A percentile compares a stretch with the other conserved stretches of the same genome.
Evolutionary conservation across 768 basidiomycete genomes (phyloP).

Genomic region (Leccinum pellstonianum): DNA sequence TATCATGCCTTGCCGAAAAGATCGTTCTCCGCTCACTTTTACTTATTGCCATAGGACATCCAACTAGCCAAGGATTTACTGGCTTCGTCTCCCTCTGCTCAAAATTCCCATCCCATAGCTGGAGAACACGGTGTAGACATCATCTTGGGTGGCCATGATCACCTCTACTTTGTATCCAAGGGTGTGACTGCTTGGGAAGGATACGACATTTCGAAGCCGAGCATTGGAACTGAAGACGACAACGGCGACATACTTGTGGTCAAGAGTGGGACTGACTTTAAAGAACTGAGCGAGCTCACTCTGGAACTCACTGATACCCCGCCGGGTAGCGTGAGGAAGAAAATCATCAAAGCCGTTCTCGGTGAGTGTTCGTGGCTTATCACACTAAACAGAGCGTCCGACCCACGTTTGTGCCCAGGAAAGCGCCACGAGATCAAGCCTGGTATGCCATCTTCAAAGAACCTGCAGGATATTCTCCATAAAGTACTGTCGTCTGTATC

Average conservation of each 20-base stretch:
- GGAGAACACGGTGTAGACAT: conserved; percentile 76
- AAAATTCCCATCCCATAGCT: conserved; percentile 41
- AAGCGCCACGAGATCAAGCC: conserved; percentile 65
- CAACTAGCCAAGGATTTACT: conserved; percentile 60
- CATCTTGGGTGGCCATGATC: conserved; percentile 87
- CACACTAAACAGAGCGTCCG: neutral
- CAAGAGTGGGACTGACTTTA: conserved; percentile 90
- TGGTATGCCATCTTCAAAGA: conserved; percentile 51
- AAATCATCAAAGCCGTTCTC: conserved; percentile 58
- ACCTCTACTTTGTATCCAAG: conserved; percentile 71
- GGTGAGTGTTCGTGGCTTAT: conserved; percentile 40
- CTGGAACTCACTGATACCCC: conserved; percentile 63
- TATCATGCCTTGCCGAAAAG: neutral
- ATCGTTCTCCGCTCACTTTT: conserved; percentile 10
- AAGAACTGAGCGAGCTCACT: conserved; percentile 75
- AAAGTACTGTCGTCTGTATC: conserved; percentile 67
- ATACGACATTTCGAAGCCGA: conserved; percentile 49
- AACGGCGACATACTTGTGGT: conserved; percentile 67
- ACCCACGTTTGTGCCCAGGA: conserved; percentile 41
- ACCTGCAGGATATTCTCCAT: conserved; percentile 59
- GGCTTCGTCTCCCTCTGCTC: conserved; percentile 57
- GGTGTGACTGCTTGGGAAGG: conserved; percentile 67
- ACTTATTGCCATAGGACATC: conserved; percentile 53
- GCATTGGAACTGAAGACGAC: conserved; percentile 69
- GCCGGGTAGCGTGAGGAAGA: conserved; percentile 59